A percentile compares a stretch with the other conserved stretches of the same genome.
Evolutionary conservation across 805 yeast genomes (phyloP).

Genomic region (Wickerhamiella hasegawae): DNA sequence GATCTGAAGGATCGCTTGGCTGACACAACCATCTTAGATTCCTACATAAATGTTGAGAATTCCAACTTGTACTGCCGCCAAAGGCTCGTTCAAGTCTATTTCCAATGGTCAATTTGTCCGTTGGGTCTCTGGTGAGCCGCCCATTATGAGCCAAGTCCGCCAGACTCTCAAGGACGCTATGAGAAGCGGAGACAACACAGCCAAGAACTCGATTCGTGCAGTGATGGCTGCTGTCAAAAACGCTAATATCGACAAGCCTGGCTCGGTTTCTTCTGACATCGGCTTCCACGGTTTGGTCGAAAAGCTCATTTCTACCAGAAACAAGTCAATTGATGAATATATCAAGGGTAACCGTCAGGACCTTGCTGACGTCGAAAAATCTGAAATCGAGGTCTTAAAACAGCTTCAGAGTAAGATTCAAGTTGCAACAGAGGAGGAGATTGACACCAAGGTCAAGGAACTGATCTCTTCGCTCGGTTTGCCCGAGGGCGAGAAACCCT

Average conservation of each 20-base stretch:
- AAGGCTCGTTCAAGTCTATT: too few relatives aligned
- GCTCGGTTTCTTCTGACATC: slow-evolving; percentile 15
- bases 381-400: slow-evolving; percentile 30
- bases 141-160: slow-evolving; percentile 24
- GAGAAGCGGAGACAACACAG: slow-evolving; percentile 28
- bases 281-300: slow-evolving; percentile 28
- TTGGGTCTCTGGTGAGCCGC: slow-evolving; percentile 17
- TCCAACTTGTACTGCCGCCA: too few relatives aligned
- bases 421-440: slow-evolving; percentile 32
- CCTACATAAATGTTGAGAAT: too few relatives aligned
- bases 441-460: slow-evolving; percentile 21
- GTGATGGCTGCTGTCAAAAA: slow-evolving; percentile 22
- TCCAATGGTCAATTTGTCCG: too few relatives aligned
- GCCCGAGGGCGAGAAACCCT: slow-evolving; percentile 7
- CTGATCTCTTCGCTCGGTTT: slow-evolving; percentile 9
- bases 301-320: slow-evolving; percentile 26
- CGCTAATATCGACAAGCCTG: slow-evolving; percentile 20
- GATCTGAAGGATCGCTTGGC: too few relatives aligned
- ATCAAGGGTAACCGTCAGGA: slow-evolving; percentile 32
- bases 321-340: slow-evolving; percentile 35
- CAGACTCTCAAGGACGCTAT: slow-evolving; percentile 32
- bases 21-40: too few relatives aligned
- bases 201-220: slow-evolving; percentile 19
- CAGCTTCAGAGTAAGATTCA: slow-evolving; percentile 28
- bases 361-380: slow-evolving; percentile 35